A percentile compares a stretch with the other conserved stretches of the same genome.
phyloP scores from a whole-genome alignment of 352 stramenopile species.

The Phytophthora citrophthora region DNA sequence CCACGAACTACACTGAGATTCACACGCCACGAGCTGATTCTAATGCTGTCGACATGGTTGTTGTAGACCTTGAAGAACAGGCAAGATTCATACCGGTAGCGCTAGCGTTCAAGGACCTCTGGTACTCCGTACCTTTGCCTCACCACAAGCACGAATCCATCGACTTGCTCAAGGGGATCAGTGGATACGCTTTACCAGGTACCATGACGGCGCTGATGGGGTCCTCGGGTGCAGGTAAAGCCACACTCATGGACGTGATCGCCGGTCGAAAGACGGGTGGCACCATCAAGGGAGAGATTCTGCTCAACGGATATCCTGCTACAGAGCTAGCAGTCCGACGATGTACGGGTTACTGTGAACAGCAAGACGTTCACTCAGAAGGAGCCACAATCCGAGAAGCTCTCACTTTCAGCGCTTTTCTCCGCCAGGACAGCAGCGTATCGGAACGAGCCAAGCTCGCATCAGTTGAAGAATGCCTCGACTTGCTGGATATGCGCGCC shows the following conservation, averaged over 20 bases:
- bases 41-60: slow-evolving; percentile 36
- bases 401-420: slow-evolving; percentile 84
- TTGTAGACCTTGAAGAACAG: slow-evolving; percentile 1
- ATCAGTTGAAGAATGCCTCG: slow-evolving; percentile 41
- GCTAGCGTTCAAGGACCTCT: slow-evolving; percentile 31
- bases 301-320: slow-evolving; percentile 42
- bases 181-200: slow-evolving; percentile 47
- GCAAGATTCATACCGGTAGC: slow-evolving; percentile 25
- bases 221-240: slow-evolving; percentile 79
- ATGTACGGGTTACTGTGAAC: slow-evolving; percentile 39
- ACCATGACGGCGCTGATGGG: slow-evolving; percentile 63
- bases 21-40: slow-evolving; percentile 10
- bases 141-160: slow-evolving; percentile 38
- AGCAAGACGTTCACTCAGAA: background rate
- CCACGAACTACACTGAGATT: slow-evolving; percentile 18
- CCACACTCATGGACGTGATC: slow-evolving; percentile 53
- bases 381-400: slow-evolving; percentile 78
- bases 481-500: slow-evolving; percentile 34
- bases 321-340: slow-evolving; percentile 37
- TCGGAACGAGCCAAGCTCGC: slow-evolving; percentile 30
- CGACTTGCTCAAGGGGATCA: slow-evolving; percentile 76
- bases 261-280: slow-evolving; percentile 87
- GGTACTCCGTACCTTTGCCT: slow-evolving; percentile 22
- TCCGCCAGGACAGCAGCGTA: slow-evolving; percentile 50
- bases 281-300: slow-evolving; percentile 54